Percentiles rank a stretch among this genome's conserved stretches.
Evolutionary conservation across 345 rosid genomes (phyloP).

Genomic region (Sonneratia alba): DNA sequence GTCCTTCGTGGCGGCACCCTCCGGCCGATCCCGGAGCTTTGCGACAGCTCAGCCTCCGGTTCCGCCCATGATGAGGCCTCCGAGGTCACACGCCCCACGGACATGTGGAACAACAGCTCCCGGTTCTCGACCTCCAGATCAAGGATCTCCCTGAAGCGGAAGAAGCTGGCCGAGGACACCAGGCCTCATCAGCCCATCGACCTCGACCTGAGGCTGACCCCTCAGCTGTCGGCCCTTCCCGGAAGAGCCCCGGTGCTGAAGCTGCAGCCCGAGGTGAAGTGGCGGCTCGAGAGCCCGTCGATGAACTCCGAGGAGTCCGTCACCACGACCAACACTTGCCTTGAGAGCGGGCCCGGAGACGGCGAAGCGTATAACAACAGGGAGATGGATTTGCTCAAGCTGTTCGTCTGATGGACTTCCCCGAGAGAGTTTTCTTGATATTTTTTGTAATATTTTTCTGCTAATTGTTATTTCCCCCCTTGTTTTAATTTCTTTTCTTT

Average conservation of each 20-base stretch:
- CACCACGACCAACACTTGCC: constrained; percentile 63
- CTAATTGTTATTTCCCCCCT: constrained; percentile 4
- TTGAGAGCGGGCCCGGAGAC: constrained; percentile 28
- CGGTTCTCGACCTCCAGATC: constrained; percentile 64
- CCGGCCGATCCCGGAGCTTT: constrained; percentile 53
- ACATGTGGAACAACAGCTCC: constrained; percentile 41
- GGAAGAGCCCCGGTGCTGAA: constrained; percentile 16
- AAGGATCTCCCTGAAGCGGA: constrained; percentile 32
- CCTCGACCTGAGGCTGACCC: constrained; percentile 58
- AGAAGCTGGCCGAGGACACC: constrained; percentile 16
- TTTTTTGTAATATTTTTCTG: constrained; percentile 10
- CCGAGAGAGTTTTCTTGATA: constrained; percentile 4
- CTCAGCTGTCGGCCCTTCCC: constrained; percentile 14
- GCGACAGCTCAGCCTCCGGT: constrained; percentile 30
- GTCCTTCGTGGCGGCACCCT: constrained; percentile 73
- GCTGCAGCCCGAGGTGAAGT: constrained; percentile 18
- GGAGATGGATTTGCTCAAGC: constrained; percentile 40
- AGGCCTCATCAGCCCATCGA: constrained; percentile 28
- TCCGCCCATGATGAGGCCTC: constrained; percentile 56
- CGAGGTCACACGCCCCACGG: constrained; percentile 37
- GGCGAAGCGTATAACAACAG: constrained; percentile 9
- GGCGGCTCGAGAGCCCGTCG: constrained; percentile 57
- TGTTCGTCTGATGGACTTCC: constrained; percentile 31
- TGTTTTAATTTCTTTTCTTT: neutral
- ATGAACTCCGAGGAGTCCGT: constrained; percentile 87